Conservation (phyloP, 371 early-diverging fungal species). For the Umbelopsis sp. region DNA sequence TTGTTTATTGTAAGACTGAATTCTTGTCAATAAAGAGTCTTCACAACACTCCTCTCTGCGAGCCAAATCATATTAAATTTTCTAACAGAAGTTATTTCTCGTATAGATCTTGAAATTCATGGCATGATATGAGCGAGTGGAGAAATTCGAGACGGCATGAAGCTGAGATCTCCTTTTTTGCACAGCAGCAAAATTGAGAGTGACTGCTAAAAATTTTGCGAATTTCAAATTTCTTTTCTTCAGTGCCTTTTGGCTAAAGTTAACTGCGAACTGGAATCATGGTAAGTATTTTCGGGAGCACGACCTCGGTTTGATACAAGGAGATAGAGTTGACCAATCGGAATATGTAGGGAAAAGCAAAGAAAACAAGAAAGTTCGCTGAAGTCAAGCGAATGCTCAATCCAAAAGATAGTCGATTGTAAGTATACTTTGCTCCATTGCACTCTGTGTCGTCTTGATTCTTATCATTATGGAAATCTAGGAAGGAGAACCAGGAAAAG, state of each 20-base stretch:
- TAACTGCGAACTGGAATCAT: background rate
- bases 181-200: background rate
- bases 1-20: too few species aligned
- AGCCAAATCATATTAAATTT: too few species aligned
- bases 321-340: background rate
- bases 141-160: too few species aligned
- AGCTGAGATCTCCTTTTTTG: too few species aligned
- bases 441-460: background rate
- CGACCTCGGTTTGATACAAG: too few species aligned
- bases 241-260: background rate
- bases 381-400: slow-evolving; percentile 90
- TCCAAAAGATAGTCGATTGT: slow-evolving; percentile 88
- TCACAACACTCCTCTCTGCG: too few species aligned
- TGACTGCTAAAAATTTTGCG: slow-evolving; percentile 16
- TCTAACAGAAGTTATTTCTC: too few species aligned
- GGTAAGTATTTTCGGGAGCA: background rate
- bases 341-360: slow-evolving; percentile 81
- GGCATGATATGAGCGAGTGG: too few species aligned
- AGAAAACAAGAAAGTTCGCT: slow-evolving; percentile 91
- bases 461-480: slow-evolving; percentile 24
- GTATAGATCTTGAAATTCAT: too few species aligned
- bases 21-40: too few species aligned
- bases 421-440: slow-evolving; percentile 31
- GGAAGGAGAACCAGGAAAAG: slow-evolving; percentile 83
- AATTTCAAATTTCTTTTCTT: background rate